Evolutionary conservation across 1,139 yeast species (phyloP).

Genomic region (Yamadazyma friedrichii): DNA sequence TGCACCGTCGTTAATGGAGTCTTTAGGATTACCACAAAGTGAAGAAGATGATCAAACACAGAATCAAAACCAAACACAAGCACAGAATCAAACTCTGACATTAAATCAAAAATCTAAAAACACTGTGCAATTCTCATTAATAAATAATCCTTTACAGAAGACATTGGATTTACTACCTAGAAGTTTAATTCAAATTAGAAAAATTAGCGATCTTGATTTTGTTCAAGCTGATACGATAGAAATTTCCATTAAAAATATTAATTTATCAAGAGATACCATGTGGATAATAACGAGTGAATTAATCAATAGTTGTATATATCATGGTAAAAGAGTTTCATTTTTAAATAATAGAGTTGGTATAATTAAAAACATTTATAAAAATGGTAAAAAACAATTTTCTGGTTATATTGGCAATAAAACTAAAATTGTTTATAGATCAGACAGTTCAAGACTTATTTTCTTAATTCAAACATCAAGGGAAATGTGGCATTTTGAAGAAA

Average conservation of each 20-base stretch:
- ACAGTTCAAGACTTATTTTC: constrained; percentile 80
- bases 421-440: constrained; percentile 81
- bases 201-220: constrained; percentile 31
- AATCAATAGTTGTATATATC: constrained; percentile 62
- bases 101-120: constrained; percentile 15
- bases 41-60: not conserved
- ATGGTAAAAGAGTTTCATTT: constrained; percentile 63
- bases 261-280: constrained; percentile 89
- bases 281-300: constrained; percentile 75
- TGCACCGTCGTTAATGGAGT: not conserved
- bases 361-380: constrained; percentile 65
- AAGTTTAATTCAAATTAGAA: constrained; percentile 54
- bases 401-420: constrained; percentile 73
- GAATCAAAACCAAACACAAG: not conserved
- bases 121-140: constrained; percentile 50
- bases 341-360: constrained; percentile 59
- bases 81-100: constrained; percentile 4
- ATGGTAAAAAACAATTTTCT: constrained; percentile 65
- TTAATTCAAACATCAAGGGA: constrained; percentile 88
- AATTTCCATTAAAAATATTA: constrained; percentile 74
- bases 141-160: constrained; percentile 61
- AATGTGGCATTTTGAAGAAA: constrained; percentile 98
- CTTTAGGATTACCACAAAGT: not conserved
- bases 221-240: constrained; percentile 83
- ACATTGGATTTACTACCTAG: constrained; percentile 68